Evolutionary conservation across 495 filamentous ascomycete genomes (phyloP).

Genomic region (Astrocystis sublimbata): DNA sequence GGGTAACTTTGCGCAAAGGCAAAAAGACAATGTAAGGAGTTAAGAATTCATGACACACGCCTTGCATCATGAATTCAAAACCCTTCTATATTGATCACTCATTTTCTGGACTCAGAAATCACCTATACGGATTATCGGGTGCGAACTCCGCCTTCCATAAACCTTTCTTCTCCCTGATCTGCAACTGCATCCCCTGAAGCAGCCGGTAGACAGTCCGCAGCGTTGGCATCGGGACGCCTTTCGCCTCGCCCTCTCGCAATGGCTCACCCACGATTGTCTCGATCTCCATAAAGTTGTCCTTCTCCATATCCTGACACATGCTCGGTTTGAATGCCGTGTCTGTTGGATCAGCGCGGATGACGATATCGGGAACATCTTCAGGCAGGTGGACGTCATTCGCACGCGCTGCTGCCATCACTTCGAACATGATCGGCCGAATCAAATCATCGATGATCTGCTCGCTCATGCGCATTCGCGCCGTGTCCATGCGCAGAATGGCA

Average conservation of each 20-base stretch:
- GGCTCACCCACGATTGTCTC: constrained; percentile 58
- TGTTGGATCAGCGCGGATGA: constrained; percentile 41
- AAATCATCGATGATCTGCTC: constrained; percentile 24
- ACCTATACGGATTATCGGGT: constrained; percentile 1
- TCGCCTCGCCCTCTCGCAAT: constrained; percentile 44
- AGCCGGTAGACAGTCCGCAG: constrained; percentile 45
- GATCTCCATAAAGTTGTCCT: constrained; percentile 55
- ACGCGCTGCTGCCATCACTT: constrained; percentile 23
- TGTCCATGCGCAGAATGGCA: constrained; percentile 52
- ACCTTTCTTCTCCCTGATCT: constrained; percentile 39
- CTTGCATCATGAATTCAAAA: too few relatives aligned
- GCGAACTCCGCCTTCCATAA: constrained; percentile 9
- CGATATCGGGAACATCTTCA: constrained; percentile 34
- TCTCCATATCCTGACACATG: constrained; percentile 48
- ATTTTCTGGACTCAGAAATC: not conserved
- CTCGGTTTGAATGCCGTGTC: constrained; percentile 46
- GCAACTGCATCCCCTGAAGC: constrained; percentile 45
- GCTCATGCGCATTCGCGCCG: constrained; percentile 31
- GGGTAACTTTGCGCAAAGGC: too few relatives aligned
- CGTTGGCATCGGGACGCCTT: constrained; percentile 48
- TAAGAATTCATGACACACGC: too few relatives aligned
- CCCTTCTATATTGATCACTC: too few relatives aligned
- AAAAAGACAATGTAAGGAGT: too few relatives aligned
- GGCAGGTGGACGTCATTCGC: constrained; percentile 36
- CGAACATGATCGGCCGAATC: constrained; percentile 27